A percentile compares a stretch with the other conserved stretches of the same genome.
These are phyloP conservation scores for Chrysanthemum makinoi DNA, from an alignment of 129 eudicot species.

Conservation along the genomic window DNA sequence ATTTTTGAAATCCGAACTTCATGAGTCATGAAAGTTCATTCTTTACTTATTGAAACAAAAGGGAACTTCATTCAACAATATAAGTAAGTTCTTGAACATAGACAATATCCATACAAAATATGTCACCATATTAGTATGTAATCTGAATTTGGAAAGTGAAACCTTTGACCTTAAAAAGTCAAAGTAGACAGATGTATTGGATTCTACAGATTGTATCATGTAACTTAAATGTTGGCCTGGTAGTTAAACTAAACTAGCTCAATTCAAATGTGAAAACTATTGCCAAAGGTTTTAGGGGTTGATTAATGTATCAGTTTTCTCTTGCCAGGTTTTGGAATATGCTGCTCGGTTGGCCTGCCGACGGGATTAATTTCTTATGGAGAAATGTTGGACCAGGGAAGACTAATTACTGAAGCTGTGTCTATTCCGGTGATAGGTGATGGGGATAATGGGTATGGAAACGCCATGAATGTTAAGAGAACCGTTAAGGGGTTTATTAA, in stretches of 20 bases:
- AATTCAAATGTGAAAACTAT: no score
- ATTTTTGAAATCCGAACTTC: no score
- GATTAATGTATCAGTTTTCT: background rate
- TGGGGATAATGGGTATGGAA: conserved; percentile 96
- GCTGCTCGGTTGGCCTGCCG: conserved; percentile 89
- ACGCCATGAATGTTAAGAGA: conserved; percentile 93
- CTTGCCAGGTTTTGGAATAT: conserved; percentile 75
- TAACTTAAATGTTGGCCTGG: background rate
- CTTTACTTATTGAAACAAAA: background rate
- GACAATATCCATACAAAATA: background rate
- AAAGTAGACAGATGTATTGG: background rate
- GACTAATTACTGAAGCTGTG: conserved; percentile 68
- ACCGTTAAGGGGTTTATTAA: conserved; percentile 82
- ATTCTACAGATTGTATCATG: background rate
- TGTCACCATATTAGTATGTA: no score
- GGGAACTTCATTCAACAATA: no score
- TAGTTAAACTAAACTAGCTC: no score
- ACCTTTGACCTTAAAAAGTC: conserved; percentile 4
- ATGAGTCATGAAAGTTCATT: conserved; percentile 2
- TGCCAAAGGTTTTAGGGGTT: background rate
- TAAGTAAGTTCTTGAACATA: no score
- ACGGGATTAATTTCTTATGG: conserved; percentile 90
- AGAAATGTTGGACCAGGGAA: conserved; percentile 94
- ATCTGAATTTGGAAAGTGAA: background rate
- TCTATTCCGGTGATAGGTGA: conserved; percentile 94